phyloP scores from a whole-genome alignment of 2,329 filamentous ascomycete genomes.

The Albifimbria verrucaria region DNA sequence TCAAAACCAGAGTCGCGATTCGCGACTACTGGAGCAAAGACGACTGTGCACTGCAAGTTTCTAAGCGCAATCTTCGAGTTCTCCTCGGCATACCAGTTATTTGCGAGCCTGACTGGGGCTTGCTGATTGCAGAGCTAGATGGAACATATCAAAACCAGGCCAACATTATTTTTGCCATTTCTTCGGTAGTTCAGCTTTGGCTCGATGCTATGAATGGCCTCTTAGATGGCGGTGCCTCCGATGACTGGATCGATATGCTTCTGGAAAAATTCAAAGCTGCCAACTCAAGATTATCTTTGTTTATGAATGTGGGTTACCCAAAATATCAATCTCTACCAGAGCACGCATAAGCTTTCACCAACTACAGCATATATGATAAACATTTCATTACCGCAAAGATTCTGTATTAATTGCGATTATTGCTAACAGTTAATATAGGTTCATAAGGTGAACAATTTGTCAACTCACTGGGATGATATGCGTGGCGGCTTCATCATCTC shows the following conservation, averaged over 20 bases:
- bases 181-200: slow-evolving; percentile 37
- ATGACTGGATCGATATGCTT: slow-evolving; percentile 39
- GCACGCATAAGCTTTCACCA: no score
- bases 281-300: slow-evolving; percentile 25
- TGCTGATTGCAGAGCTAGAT: slow-evolving; percentile 35
- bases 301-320: slow-evolving; percentile 29
- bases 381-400: no score
- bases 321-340: no score
- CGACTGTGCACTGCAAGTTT: slow-evolving; percentile 27
- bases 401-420: no score
- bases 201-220: slow-evolving; percentile 33
- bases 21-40: slow-evolving; percentile 39
- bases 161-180: slow-evolving; percentile 32
- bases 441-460: slow-evolving; percentile 21
- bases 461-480: slow-evolving; percentile 34
- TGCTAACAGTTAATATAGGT: slow-evolving; percentile 7
- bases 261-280: slow-evolving; percentile 29
- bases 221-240: slow-evolving; percentile 37
- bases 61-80: slow-evolving; percentile 26
- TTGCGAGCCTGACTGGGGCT: slow-evolving; percentile 40
- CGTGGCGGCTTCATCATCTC: slow-evolving; percentile 34
- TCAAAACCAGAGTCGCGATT: slow-evolving; percentile 39
- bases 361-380: no score
- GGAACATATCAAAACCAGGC: slow-evolving; percentile 35
- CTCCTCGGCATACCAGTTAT: slow-evolving; percentile 36